Conservation (phyloP, 2,329 filamentous ascomycete genomes). For the Beauveria sp. region DNA sequence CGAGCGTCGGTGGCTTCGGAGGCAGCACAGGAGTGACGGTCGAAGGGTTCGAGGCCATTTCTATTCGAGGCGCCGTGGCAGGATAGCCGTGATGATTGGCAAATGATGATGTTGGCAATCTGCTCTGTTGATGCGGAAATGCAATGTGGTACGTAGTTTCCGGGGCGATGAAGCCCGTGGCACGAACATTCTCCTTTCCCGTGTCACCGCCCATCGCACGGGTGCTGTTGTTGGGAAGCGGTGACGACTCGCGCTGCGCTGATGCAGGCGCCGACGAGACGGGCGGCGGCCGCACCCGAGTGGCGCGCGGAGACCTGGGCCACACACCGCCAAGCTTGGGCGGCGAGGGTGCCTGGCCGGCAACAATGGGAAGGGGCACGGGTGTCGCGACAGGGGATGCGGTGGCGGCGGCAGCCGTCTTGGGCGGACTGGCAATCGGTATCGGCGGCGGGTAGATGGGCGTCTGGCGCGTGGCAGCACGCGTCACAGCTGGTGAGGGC, state of each 20-base stretch:
- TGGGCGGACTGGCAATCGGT: constrained; percentile 19
- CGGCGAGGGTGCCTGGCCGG: constrained; percentile 10
- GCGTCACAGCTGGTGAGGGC: constrained; percentile 14
- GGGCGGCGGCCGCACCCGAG: background rate
- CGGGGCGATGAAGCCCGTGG: constrained; percentile 31
- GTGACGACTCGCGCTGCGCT: background rate
- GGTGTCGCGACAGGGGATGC: constrained; percentile 9
- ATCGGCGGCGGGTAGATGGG: constrained; percentile 27
- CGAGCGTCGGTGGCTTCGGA: constrained; percentile 26
- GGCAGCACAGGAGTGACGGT: constrained; percentile 26
- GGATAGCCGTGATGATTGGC: constrained; percentile 28
- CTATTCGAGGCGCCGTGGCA: constrained; percentile 23
- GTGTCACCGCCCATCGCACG: constrained; percentile 19
- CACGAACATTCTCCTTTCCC: constrained; percentile 21
- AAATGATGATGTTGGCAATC: constrained; percentile 22
- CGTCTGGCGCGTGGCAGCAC: constrained; percentile 23
- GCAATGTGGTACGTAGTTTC: constrained; percentile 34
- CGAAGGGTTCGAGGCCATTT: constrained; percentile 20
- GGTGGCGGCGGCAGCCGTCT: background rate
- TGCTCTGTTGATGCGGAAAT: constrained; percentile 23
- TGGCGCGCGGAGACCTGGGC: background rate
- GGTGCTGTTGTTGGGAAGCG: constrained; percentile 9
- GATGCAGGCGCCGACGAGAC: constrained; percentile 14
- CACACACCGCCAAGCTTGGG: constrained; percentile 3
- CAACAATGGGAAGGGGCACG: constrained; percentile 11